phyloP scores from a whole-genome alignment of 2,329 filamentous ascomycete genomes.

The Pseudocercospora fuligena region DNA sequence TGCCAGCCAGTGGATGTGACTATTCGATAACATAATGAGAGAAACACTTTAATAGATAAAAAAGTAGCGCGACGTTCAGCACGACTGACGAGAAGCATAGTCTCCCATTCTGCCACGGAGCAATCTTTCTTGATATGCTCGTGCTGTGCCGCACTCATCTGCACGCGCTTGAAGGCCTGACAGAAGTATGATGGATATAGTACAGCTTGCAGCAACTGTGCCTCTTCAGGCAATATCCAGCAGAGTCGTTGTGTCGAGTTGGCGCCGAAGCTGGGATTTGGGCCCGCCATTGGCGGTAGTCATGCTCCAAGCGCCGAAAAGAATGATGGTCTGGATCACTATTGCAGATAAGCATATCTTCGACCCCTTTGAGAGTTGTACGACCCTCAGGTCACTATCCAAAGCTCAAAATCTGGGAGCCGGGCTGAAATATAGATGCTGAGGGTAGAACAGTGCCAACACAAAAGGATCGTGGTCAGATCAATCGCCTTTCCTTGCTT shows the following conservation, averaged over 20 bases:
- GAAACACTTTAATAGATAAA: background rate
- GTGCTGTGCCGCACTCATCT: background rate
- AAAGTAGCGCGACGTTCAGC: background rate
- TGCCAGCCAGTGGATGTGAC: conserved; percentile 4
- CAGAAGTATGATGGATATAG: background rate
- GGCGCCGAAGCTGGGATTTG: background rate
- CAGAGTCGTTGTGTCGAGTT: background rate
- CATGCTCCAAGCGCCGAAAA: background rate
- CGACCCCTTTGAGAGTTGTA: no score
- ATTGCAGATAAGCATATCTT: background rate
- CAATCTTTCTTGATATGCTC: background rate
- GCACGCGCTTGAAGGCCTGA: no score
- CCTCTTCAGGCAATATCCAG: background rate
- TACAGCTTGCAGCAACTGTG: background rate
- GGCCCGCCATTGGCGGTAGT: background rate
- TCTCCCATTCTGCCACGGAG: background rate
- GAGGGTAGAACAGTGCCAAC: background rate
- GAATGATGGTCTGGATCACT: background rate
- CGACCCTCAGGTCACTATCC: background rate
- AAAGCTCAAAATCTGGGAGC: background rate
- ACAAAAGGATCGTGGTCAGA: no score
- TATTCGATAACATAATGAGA: background rate
- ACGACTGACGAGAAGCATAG: background rate
- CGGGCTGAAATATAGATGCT: background rate
- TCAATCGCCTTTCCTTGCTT: no score